Evolutionary conservation across 1,139 yeast genomes (phyloP).

Genomic region (Citeromyces siamensis): DNA sequence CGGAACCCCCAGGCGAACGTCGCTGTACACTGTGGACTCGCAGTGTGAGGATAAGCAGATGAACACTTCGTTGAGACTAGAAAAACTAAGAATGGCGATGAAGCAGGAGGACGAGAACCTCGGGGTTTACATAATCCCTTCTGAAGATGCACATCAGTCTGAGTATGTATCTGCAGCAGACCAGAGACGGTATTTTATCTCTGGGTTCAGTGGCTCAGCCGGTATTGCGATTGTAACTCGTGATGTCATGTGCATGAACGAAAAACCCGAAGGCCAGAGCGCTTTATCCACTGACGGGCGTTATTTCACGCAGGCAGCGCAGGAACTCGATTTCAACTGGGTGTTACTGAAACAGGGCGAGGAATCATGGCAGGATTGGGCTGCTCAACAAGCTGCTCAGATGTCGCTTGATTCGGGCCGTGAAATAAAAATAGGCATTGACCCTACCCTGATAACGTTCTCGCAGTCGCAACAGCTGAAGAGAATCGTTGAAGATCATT

Average conservation of each 20-base stretch:
- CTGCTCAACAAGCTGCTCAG: slow-evolving; percentile 50
- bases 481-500: slow-evolving; percentile 13
- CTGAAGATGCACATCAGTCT: slow-evolving; percentile 90
- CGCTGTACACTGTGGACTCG: slow-evolving; percentile 36
- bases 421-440: slow-evolving; percentile 34
- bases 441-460: slow-evolving; percentile 59
- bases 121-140: slow-evolving; percentile 75
- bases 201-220: slow-evolving; percentile 92
- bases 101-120: slow-evolving; percentile 34
- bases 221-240: slow-evolving; percentile 85
- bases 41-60: slow-evolving; percentile 15
- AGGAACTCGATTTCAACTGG: slow-evolving; percentile 89
- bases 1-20: slow-evolving; percentile 16
- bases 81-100: slow-evolving; percentile 55
- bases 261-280: slow-evolving; percentile 53
- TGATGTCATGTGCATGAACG: slow-evolving; percentile 47
- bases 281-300: slow-evolving; percentile 91
- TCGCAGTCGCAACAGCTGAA: slow-evolving; percentile 23
- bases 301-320: slow-evolving; percentile 81
- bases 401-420: slow-evolving; percentile 27
- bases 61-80: slow-evolving; percentile 33
- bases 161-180: slow-evolving; percentile 78
- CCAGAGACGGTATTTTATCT: slow-evolving; percentile 74
- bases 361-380: slow-evolving; percentile 87
- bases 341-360: slow-evolving; percentile 65